phyloP scores from a whole-genome alignment of 495 filamentous ascomycete species.

The Copromyces sp. region DNA sequence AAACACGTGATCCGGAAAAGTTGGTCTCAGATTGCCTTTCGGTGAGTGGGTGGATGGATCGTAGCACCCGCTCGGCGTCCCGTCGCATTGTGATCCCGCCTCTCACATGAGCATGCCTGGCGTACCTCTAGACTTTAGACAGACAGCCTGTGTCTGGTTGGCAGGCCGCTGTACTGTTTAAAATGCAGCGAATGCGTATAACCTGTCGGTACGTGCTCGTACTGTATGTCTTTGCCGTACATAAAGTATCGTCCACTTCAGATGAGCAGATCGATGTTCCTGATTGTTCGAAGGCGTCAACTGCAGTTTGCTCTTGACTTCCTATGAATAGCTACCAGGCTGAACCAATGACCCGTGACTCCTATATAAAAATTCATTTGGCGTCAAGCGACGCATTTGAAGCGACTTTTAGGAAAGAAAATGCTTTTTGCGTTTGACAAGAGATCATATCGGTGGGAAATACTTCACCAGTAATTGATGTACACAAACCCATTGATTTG shows the following conservation, averaged over 20 bases:
- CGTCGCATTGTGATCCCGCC: background rate
- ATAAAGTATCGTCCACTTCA: background rate
- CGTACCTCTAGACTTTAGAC: background rate
- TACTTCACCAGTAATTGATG: background rate
- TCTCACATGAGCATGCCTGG: background rate
- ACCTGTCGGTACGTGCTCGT: background rate
- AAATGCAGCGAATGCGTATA: background rate
- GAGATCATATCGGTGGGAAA: background rate
- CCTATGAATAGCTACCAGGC: background rate
- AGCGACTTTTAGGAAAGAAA: background rate
- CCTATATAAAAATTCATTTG: background rate
- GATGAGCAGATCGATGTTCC: background rate
- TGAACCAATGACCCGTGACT: background rate
- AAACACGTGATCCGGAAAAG: too few relatives aligned
- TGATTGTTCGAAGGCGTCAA: background rate
- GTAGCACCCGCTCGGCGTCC: background rate
- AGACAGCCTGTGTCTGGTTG: background rate
- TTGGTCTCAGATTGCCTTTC: background rate
- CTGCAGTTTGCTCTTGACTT: background rate
- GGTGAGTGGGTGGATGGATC: background rate
- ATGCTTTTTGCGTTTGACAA: background rate
- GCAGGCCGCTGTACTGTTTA: background rate
- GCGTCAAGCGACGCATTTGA: background rate
- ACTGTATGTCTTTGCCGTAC: background rate
- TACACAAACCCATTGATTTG: background rate